Evolutionary conservation across 2,329 filamentous ascomycete species (phyloP), one percentile per base, ranked within the genome.

Genomic region (Penicillium verrucosum): DNA sequence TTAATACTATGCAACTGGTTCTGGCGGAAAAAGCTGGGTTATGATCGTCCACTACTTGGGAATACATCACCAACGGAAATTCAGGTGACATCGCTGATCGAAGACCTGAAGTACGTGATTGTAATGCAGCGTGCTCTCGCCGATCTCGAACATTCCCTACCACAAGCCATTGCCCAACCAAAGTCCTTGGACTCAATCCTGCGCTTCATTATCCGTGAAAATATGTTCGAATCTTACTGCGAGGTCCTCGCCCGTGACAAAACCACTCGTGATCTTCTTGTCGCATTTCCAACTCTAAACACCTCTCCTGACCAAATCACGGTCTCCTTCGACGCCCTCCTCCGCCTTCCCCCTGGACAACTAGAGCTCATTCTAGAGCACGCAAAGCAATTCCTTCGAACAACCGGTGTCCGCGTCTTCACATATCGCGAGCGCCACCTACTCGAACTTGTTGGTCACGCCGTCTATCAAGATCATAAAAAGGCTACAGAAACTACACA

Each of bases 1-100:
- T 74, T 79, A 1, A 70, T 80, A 2, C 67, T 76, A 8, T 78
- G 77, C 63, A 83, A 83, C 49, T 68, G 74, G n/a, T 77, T 79
- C 66, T 83, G 79, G 78, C 69, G 80, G 1, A 66, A 65, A 4
- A 68, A 74, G 23, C 72, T 82, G 1, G 80, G 80, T 0, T 82
- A 83, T 54, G 73, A 77, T 49, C 71, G 77, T 0, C 69, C 70
- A 3, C 53, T 72, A 1, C 49, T 74, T 11, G 60, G 56, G 1
- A 30, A 60, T 8, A 43, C 44, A 4, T 58, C 60, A 0, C 18
- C 60, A 10, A 41, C 50, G 5, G 50, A 38, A 5, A 43, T 61
- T 43, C 57, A 62, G 36, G 38, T 60, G 16, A 64, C 64, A 0
- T 57, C 65, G 0, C 54, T 74, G 0, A 21, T 73, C 11, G 65